Evolutionary conservation across 164 flowering plant genomes (phyloP), one percentile per base, ranked within the genome.

Genomic region (Stephania japonica): DNA sequence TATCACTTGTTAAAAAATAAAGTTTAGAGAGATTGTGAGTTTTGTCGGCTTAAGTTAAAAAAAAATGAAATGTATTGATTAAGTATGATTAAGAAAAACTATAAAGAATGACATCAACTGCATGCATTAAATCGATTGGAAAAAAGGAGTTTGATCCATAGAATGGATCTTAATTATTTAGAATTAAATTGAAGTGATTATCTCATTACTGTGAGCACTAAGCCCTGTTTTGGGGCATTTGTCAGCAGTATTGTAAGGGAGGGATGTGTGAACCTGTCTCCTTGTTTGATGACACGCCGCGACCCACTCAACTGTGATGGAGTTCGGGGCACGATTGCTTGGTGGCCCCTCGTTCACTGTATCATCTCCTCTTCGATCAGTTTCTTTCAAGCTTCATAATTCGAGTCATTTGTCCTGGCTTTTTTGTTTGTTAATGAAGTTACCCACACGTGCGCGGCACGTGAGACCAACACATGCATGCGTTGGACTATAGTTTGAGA

Each of bases 291-390:
- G 19, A 38, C 65, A 42, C 62, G 4, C 24, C 18, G 26, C 21
- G 42, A 21, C 66, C 42, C 10, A 12, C 7, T 19, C 21, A 56
- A 56, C 18, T 25, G 19, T n/a, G 25, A 19, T 65, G 49, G 38
- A 65, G 44, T 50, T 10, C 38, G 26, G 75, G 56, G 69, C 65
- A 73, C 47, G 27, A 66, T 73, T 12, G 53, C 47, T 41, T n/a
- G 7, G 64, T 63, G 72, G 69, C 13, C 67, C 69, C 68, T 62
- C 73, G 61, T 32, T 32, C 73, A 47, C 41, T 43, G 41, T 71
- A 26, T 18, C 50, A 23, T 1, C 32, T 27, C 19, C 59, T 19
- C 21, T 50, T 32, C 38, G 38, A 32, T 32, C 38, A 6, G 7
- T 68, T 41, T 13, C 12, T 41, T 68, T 2, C 38, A 32, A 32